These are phyloP conservation scores for Guillardia theta DNA, from an alignment of 78 protist species.

Conservation along the genomic window DNA sequence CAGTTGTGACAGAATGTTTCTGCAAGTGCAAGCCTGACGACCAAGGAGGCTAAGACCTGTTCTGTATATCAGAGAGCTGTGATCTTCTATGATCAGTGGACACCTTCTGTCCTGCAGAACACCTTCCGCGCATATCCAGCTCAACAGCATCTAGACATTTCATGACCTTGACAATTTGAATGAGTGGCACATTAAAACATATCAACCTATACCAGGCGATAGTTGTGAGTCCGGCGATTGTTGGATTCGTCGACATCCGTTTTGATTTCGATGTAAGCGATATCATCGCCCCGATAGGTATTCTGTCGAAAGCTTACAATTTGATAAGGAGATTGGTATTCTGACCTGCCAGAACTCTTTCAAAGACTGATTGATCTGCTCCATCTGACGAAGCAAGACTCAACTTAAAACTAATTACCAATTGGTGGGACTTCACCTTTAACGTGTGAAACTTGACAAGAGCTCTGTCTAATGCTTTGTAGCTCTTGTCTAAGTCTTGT, in stretches of 20 bases:
- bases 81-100: no score
- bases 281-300: conserved; percentile 76
- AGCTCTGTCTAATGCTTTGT: conserved; percentile 72
- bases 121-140: conserved; percentile 98
- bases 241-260: conserved; percentile 60
- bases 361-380: conserved; percentile 88
- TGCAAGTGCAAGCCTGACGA: conserved; percentile 97
- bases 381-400: no score
- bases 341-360: conserved; percentile 83
- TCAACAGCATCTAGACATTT: conserved; percentile 69
- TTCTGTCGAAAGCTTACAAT: no score
- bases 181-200: no score
- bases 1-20: conserved; percentile 96
- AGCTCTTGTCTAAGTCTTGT: no score
- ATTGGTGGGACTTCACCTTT: no score
- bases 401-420: no score
- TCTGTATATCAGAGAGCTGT: no score
- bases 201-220: conserved; percentile 95
- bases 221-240: conserved; percentile 58
- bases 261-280: conserved; percentile 91
- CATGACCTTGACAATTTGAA: no score
- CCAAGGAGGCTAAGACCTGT: conserved; percentile 94
- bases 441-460: conserved; percentile 74
- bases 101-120: conserved; percentile 71
- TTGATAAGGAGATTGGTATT: neutral